Percentiles rank a stretch among this genome's conserved stretches.
Evolutionary conservation across 192 early-diverging fungal genomes (phyloP).

Genomic region (Backusella macrospora): DNA sequence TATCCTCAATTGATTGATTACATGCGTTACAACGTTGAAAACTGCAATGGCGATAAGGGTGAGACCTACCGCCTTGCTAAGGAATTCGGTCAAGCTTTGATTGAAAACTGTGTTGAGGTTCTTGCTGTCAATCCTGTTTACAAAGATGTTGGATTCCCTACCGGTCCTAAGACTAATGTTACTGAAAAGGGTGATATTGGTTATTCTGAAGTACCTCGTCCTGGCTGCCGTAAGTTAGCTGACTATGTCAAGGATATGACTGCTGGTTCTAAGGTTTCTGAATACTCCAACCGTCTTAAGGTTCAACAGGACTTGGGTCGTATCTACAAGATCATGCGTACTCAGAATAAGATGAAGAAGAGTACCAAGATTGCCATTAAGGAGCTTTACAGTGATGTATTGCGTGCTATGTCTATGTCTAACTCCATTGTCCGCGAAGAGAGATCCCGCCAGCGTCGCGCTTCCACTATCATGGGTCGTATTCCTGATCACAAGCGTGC

Average conservation of each 20-base stretch:
- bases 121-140: slow-evolving; percentile 77
- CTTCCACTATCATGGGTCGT: slow-evolving; percentile 43
- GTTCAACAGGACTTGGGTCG: slow-evolving; percentile 77
- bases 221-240: slow-evolving; percentile 85
- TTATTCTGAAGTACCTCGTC: slow-evolving; percentile 84
- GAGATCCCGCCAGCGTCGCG: slow-evolving; percentile 51
- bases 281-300: slow-evolving; percentile 76
- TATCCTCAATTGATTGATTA: slow-evolving; percentile 78
- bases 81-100: slow-evolving; percentile 77
- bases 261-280: slow-evolving; percentile 67
- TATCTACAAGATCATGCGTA: slow-evolving; percentile 80
- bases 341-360: slow-evolving; percentile 77
- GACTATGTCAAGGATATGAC: slow-evolving; percentile 92
- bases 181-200: slow-evolving; percentile 80
- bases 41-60: slow-evolving; percentile 73
- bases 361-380: slow-evolving; percentile 70
- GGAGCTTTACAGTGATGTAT: slow-evolving; percentile 70
- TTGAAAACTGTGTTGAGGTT: slow-evolving; percentile 91
- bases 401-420: slow-evolving; percentile 77
- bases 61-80: slow-evolving; percentile 84
- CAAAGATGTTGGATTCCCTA: slow-evolving; percentile 89
- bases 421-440: slow-evolving; percentile 68
- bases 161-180: slow-evolving; percentile 78
- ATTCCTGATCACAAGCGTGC: slow-evolving; percentile 53
- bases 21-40: slow-evolving; percentile 87